These are phyloP conservation scores for Citrus inodora DNA, from an alignment of 345 rosid species.

Conservation along the genomic window DNA sequence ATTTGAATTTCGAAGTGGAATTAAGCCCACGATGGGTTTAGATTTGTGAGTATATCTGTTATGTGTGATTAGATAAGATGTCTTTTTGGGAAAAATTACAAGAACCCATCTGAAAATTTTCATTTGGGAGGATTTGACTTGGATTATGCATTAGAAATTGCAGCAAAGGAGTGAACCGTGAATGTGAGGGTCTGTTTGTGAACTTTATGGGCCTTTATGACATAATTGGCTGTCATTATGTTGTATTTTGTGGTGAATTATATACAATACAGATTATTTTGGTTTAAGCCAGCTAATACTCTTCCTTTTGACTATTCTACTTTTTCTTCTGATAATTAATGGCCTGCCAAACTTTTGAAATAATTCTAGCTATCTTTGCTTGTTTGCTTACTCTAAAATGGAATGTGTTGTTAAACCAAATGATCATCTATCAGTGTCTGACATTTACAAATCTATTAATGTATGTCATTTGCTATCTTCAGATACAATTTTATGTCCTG, in stretches of 20 bases:
- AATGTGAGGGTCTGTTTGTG: not conserved
- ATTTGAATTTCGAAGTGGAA: not conserved
- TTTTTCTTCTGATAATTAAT: not conserved
- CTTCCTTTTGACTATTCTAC: not conserved
- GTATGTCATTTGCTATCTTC: not conserved
- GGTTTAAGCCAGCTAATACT: not conserved
- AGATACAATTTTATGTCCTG: not conserved
- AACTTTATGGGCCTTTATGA: not conserved
- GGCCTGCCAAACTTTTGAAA: not conserved
- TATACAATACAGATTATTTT: not conserved
- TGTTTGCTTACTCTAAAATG: not conserved
- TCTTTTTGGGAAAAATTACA: not conserved
- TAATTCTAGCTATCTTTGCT: not conserved
- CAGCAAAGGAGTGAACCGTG: not conserved
- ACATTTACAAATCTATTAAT: not conserved
- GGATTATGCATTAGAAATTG: not conserved
- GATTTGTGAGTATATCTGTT: not conserved
- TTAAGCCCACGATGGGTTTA: not conserved
- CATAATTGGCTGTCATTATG: not conserved
- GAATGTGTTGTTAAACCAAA: not conserved
- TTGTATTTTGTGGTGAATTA: not conserved
- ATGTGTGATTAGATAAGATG: not conserved
- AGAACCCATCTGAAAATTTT: constrained; percentile 1
- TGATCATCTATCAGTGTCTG: not conserved
- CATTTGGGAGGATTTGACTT: not conserved